Conservation (phyloP, 768 basidiomycete genomes). For the Kwoniella mangroviensis region DNA sequence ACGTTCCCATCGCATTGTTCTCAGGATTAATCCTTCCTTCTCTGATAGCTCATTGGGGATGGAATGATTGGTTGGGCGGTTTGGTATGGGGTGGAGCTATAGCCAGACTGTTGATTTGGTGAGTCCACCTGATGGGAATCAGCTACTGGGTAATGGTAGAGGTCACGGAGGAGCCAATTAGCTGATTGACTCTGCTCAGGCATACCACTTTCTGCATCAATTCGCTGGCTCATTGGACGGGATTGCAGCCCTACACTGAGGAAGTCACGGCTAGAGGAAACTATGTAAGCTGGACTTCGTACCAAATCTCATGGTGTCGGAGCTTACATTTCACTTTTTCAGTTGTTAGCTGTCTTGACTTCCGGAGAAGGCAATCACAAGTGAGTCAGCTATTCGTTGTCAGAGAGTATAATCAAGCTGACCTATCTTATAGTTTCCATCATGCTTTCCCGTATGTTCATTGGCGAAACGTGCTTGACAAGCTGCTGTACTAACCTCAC, state of each 20-base stretch:
- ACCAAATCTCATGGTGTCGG: too few species aligned
- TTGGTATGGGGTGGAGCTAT: slow-evolving; percentile 76
- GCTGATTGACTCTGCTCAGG: slow-evolving; percentile 25
- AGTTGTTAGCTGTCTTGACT: slow-evolving; percentile 72
- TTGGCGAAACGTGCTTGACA: neutral
- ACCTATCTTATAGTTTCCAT: slow-evolving; percentile 57
- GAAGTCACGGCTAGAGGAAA: slow-evolving; percentile 79
- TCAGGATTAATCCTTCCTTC: slow-evolving; percentile 68
- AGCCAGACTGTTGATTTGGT: slow-evolving; percentile 66
- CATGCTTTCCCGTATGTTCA: slow-evolving; percentile 72
- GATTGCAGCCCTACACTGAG: slow-evolving; percentile 77
- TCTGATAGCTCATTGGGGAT: slow-evolving; percentile 61
- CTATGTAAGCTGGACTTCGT: slow-evolving; percentile 66
- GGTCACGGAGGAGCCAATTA: neutral
- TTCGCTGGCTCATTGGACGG: slow-evolving; percentile 75
- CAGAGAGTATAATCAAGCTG: neutral
- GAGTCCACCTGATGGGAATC: neutral
- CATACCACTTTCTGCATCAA: slow-evolving; percentile 58
- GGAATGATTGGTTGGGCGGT: slow-evolving; percentile 67
- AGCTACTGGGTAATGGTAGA: neutral
- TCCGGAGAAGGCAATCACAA: slow-evolving; percentile 81
- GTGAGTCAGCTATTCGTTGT: slow-evolving; percentile 28
- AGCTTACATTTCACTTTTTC: too few species aligned
- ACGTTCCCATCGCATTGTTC: slow-evolving; percentile 67
- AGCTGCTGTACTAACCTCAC: neutral